A percentile compares a stretch with the other conserved stretches of the same genome.
Evolutionary conservation across 768 basidiomycete genomes (phyloP).

Genomic region (Termitomyces sp.): DNA sequence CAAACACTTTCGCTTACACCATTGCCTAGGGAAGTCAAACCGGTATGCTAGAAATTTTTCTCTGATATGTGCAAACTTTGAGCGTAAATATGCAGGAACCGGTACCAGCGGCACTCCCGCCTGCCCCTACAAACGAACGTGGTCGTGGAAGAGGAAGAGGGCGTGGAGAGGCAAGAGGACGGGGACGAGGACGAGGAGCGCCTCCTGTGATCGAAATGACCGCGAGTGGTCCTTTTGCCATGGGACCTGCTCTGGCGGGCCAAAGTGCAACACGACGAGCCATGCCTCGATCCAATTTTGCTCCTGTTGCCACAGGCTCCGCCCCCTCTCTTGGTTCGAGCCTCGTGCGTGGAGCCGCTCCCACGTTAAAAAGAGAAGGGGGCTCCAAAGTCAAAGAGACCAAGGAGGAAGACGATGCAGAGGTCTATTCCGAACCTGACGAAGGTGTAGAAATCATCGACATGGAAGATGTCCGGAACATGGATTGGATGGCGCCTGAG

Average conservation of each 20-base stretch:
- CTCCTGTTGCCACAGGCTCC: conserved; percentile 35
- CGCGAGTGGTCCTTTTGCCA: conserved; percentile 82
- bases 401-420: conserved; percentile 45
- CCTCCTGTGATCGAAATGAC: conserved; percentile 64
- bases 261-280: conserved; percentile 40
- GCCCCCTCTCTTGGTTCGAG: conserved; percentile 40
- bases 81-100: conserved; percentile 39
- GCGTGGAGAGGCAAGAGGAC: conserved; percentile 42
- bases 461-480: conserved; percentile 66
- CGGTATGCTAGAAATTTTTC: conserved; percentile 32
- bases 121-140: conserved; percentile 32
- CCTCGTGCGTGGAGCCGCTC: conserved; percentile 43
- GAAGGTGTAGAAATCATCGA: conserved; percentile 86
- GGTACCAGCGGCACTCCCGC: conserved; percentile 22
- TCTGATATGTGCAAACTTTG: not conserved
- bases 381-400: conserved; percentile 23
- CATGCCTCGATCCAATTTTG: conserved; percentile 50
- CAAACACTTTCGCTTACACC: conserved; percentile 1
- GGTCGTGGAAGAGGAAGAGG: conserved; percentile 43
- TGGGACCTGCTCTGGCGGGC: conserved; percentile 73
- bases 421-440: conserved; percentile 81
- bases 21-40: conserved; percentile 52
- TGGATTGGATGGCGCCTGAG: conserved; percentile 91
- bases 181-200: conserved; percentile 49
- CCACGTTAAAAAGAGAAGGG: conserved; percentile 41